These are phyloP conservation scores for Striga hermonthica DNA, from an alignment of 305 asterid species.

Conservation along the genomic window DNA sequence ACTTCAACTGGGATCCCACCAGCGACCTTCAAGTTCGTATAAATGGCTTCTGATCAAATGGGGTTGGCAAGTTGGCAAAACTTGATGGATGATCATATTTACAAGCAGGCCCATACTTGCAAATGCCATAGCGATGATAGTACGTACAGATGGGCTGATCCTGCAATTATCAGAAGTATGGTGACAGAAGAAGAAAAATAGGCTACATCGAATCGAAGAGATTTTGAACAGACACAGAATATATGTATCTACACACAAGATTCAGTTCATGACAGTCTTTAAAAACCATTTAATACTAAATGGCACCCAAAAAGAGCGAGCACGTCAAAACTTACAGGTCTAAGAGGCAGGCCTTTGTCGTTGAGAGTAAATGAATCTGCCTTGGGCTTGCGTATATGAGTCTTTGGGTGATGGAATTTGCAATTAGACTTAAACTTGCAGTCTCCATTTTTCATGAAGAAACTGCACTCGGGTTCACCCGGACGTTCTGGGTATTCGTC, in stretches of 20 bases:
- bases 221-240: background rate
- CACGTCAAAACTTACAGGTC: slow-evolving; percentile 68
- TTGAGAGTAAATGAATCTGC: slow-evolving; percentile 46
- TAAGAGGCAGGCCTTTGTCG: slow-evolving; percentile 89
- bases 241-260: background rate
- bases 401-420: slow-evolving; percentile 91
- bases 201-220: background rate
- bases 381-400: slow-evolving; percentile 40
- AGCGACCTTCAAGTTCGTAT: background rate
- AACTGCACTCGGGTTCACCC: slow-evolving; percentile 85
- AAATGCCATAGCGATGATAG: slow-evolving; percentile 52
- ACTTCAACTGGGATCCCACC: slow-evolving; percentile 25
- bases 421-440: slow-evolving; percentile 83
- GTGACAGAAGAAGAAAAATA: background rate
- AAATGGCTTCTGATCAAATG: slow-evolving; percentile 29
- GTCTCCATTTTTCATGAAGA: slow-evolving; percentile 81
- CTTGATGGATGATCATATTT: slow-evolving; percentile 49
- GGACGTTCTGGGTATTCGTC: slow-evolving; percentile 91
- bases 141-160: slow-evolving; percentile 53
- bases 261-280: too few relatives aligned
- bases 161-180: slow-evolving; percentile 33
- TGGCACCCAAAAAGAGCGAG: too few relatives aligned
- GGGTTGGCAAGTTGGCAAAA: slow-evolving; percentile 29
- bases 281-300: too few relatives aligned
- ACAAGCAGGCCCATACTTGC: slow-evolving; percentile 62